A percentile compares a stretch with the other conserved stretches of the same genome.
Conservation (phyloP, 2,329 filamentous ascomycete genomes). For the Tolypocladium nubicola region DNA sequence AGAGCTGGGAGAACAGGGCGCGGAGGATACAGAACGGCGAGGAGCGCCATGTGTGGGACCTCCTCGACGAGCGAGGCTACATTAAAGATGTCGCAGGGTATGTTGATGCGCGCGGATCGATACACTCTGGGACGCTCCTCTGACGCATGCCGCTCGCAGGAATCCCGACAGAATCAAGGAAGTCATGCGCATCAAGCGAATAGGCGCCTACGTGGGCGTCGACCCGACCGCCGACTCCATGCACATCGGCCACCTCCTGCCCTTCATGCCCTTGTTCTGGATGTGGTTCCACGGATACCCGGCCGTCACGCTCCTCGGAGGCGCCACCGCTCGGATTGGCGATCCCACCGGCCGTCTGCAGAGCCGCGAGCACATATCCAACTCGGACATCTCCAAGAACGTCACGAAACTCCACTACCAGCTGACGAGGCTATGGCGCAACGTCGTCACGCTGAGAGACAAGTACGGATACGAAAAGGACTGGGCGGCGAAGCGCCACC, state of each 20-base stretch:
- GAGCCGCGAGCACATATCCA: conserved; percentile 43
- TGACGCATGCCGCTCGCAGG: conserved; percentile 13
- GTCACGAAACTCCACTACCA: conserved; percentile 59
- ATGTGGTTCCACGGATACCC: conserved; percentile 67
- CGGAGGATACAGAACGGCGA: conserved; percentile 38
- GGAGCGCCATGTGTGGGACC: conserved; percentile 43
- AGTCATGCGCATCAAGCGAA: conserved; percentile 52
- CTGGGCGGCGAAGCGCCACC: conserved; percentile 53
- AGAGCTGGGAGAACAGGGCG: conserved; percentile 38
- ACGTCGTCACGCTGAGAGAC: conserved; percentile 55
- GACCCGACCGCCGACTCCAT: conserved; percentile 73
- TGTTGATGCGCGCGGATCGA: conserved; percentile 15
- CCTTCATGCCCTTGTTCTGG: conserved; percentile 78
- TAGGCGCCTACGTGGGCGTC: conserved; percentile 70
- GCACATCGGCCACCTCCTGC: conserved; percentile 70
- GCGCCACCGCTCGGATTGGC: conserved; percentile 67
- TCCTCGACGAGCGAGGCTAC: conserved; percentile 61
- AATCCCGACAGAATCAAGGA: conserved; percentile 45
- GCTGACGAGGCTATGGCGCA: conserved; percentile 60
- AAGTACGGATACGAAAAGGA: conserved; percentile 55
- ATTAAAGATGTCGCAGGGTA: conserved; percentile 69
- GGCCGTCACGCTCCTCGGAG: conserved; percentile 57
- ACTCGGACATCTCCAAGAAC: conserved; percentile 48
- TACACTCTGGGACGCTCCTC: conserved; percentile 1
- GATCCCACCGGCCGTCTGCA: conserved; percentile 64